These are phyloP conservation scores for Colletotrichum spaethianum DNA, from an alignment of 2,329 filamentous ascomycete genomes.

Conservation along the genomic window DNA sequence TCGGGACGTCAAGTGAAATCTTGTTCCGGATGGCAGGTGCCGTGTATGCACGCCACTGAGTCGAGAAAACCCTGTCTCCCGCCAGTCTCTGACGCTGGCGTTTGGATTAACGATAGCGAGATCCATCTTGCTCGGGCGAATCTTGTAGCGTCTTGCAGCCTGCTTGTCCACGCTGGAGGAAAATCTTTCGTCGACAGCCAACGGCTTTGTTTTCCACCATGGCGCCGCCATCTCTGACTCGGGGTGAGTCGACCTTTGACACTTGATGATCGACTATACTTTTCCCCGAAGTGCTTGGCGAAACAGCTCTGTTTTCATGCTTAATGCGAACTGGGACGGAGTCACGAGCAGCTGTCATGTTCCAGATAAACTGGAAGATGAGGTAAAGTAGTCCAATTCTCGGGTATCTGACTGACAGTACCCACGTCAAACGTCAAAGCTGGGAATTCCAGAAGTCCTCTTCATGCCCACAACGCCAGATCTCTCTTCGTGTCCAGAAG, in stretches of 20 bases:
- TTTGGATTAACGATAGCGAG: neutral
- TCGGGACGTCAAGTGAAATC: conserved; percentile 34
- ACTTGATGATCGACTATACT: too few species aligned
- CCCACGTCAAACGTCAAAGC: conserved; percentile 1
- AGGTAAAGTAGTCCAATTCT: conserved; percentile 16
- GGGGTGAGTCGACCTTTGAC: neutral
- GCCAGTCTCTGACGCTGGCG: neutral
- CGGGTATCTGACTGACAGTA: conserved; percentile 27
- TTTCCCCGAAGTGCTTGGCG: conserved; percentile 6
- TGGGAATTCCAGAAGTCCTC: neutral
- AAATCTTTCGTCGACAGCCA: neutral
- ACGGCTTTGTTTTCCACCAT: neutral
- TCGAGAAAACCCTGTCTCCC: neutral
- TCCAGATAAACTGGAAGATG: neutral
- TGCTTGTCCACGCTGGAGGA: neutral
- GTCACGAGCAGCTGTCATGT: neutral
- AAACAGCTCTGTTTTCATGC: conserved; percentile 10
- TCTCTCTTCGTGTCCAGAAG: neutral
- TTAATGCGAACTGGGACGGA: neutral
- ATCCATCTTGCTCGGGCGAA: neutral
- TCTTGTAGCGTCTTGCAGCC: too few species aligned
- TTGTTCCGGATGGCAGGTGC: conserved; percentile 20
- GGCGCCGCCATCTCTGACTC: neutral
- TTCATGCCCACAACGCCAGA: conserved; percentile 18
- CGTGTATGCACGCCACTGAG: neutral